A percentile compares a stretch with the other conserved stretches of the same genome.
Conservation (phyloP, 805 yeast species). For the Saccharomycopsis fibuligera region DNA sequence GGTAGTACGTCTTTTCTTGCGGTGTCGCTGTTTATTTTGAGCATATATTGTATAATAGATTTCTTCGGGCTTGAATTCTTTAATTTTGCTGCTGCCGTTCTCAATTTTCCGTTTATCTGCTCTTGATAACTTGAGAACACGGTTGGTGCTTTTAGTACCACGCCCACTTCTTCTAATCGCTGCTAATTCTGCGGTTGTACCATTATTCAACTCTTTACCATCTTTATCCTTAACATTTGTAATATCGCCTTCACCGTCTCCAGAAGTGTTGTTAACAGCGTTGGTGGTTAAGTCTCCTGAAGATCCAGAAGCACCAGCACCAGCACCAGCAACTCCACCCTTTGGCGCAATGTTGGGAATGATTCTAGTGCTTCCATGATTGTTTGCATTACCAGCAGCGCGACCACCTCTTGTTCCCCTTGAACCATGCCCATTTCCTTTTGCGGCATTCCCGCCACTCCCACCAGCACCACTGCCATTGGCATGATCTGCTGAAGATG, state of each 20-base stretch:
- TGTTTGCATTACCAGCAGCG: not conserved
- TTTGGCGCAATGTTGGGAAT: not conserved
- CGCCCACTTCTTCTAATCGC: not conserved
- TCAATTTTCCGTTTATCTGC: slow-evolving; percentile 13
- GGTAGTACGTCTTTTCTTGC: slow-evolving; percentile 1
- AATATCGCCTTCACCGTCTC: not conserved
- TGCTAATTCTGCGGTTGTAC: slow-evolving; percentile 2
- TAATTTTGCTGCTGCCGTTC: slow-evolving; percentile 4
- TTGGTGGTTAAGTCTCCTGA: not conserved
- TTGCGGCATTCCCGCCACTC: not conserved
- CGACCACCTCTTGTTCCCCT: not conserved
- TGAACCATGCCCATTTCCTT: not conserved
- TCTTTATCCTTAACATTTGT: too few relatives aligned
- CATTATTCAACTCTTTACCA: slow-evolving; percentile 1
- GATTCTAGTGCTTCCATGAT: not conserved
- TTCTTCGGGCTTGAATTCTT: slow-evolving; percentile 13
- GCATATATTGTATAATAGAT: slow-evolving; percentile 9
- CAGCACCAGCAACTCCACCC: not conserved
- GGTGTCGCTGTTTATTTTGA: not conserved
- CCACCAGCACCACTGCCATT: not conserved
- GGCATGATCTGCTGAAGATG: not conserved
- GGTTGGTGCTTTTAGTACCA: not conserved
- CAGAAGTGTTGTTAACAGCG: slow-evolving; percentile 2
- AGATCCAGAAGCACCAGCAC: not conserved
- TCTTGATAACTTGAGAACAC: slow-evolving; percentile 9